Evolutionary conservation across 345 rosid species (phyloP), one percentile per base, ranked within the genome.

Genomic region (Salix caprea): DNA sequence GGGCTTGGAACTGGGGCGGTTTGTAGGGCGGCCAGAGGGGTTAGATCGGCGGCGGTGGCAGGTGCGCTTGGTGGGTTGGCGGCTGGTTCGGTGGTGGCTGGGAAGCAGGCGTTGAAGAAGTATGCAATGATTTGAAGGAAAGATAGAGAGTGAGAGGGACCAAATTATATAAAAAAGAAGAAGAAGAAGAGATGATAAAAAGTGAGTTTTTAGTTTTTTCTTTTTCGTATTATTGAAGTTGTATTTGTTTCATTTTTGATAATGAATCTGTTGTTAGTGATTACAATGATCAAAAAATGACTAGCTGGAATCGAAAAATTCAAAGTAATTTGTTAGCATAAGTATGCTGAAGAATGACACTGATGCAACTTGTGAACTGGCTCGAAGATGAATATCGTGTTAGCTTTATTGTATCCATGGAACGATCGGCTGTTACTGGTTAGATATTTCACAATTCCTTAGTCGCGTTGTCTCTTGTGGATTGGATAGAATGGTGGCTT

Each of bases 41-140:
- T 90, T 34, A 88, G 97, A 82, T 93, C 97, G 10, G 99, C 99
- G 3, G 99, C 99, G 4, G 96, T 95, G 40, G 99, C 99, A 0
- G 99, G 99, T 14, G 99, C 97, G 9, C 85, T 95, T 21, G 97
- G 99, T 32, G 99, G 97, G 0, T 14, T 88, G 28, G 96, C 90
- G 1, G 99, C 99, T 2, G 97, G 96, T 0, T 87, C 90, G 0
- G 93, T 81, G 39, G 97, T 91, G 30, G 90, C 94, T 0, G 99
- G 91, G 72, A 95, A 90, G 83, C 95, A 91, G 85, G 79, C 81
- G 10, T 46, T 86, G 82, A 95, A 90, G 90, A 89, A 97, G 83
- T 91, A 95, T 71, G 92, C 89, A 71, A 93, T 94, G 42, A 88
- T 93, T 19, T 95, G 85, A 88, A 75, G 67, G 28, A 19, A 8